A percentile compares a stretch with the other conserved stretches of the same genome.
Conservation (phyloP, 768 basidiomycete species). For the Naganishia antarctica region DNA sequence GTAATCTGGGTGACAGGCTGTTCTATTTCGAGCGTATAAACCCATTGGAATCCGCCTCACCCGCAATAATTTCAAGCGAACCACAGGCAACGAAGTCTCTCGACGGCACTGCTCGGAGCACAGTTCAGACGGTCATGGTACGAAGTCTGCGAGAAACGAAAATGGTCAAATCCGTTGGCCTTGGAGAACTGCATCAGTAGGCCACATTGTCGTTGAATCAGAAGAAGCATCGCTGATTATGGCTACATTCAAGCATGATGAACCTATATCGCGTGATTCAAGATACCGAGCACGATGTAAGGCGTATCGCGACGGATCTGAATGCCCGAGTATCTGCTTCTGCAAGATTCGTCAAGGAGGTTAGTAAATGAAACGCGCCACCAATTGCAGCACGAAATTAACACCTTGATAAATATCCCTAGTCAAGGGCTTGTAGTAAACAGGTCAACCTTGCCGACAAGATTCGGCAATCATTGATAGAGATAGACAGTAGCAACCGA, state of each 20-base stretch:
- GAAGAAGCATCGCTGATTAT: neutral
- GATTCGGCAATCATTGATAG: neutral
- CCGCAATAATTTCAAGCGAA: neutral
- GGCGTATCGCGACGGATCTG: constrained; percentile 54
- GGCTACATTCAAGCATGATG: constrained; percentile 47
- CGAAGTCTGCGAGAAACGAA: constrained; percentile 33
- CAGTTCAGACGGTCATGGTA: constrained; percentile 49
- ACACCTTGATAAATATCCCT: too few relatives aligned
- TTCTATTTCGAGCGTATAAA: neutral
- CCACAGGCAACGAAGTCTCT: constrained; percentile 48
- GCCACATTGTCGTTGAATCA: neutral
- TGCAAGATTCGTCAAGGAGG: neutral
- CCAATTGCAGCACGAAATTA: too few relatives aligned
- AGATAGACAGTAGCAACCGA: neutral
- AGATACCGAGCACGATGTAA: constrained; percentile 50
- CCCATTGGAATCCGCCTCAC: constrained; percentile 7
- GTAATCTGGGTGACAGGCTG: neutral
- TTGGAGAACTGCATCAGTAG: constrained; percentile 20
- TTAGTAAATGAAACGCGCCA: neutral
- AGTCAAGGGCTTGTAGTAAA: constrained; percentile 1
- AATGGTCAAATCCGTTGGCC: constrained; percentile 31
- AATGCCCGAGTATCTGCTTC: neutral
- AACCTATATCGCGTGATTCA: constrained; percentile 52
- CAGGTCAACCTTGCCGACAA: neutral
- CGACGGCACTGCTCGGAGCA: constrained; percentile 61